Evolutionary conservation across 331 rosid genomes (phyloP), one percentile per base, ranked within the genome.

Genomic region (Quercus tomentella): DNA sequence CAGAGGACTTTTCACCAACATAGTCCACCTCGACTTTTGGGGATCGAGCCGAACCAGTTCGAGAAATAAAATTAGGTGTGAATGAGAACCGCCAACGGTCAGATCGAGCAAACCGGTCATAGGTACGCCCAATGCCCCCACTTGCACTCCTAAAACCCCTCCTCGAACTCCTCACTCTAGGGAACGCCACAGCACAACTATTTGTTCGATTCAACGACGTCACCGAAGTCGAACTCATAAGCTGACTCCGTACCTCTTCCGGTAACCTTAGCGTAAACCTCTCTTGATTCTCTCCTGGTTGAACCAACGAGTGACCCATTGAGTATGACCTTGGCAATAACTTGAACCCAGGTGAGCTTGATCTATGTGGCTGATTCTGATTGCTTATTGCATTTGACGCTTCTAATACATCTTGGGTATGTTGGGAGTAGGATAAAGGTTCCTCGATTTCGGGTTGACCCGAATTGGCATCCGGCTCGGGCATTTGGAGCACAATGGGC

Each of bases 251-350:
- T 30, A 88, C 91, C 61, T 89, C 96, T 56, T 86, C 89, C 37
- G 98, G 97, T 33, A 93, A 80, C 62, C 90, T 84, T 33, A 95
- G 74, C 2, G 99, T 93, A 72, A 85, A 95, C 79, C 95, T 78
- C 84, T 93, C 98, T 15, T 33, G 21, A 25, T 85, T 84, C 76
- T 80, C 92, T 0, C 87, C 87, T 0, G 81, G 84, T 37, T 76
- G 90, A 28, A 87, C 86, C 72, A 89, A 15, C 28, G 87, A 80
- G 81, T 90, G 96, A 15, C 98, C 97, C 1, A 97, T 94, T 6
- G 98, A 91, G 60, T 84, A 89, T 1, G 98, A 94, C 45, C 97
- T 86, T 0, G 86, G 84, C 51, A 94, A 81, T 63, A 87, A 35
- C 4, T 81, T 56, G 75, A 84, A 82, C 6, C 95, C 97, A 2